A percentile compares a stretch with the other conserved stretches of the same genome.
Evolutionary conservation across 768 basidiomycete species (phyloP).

Genomic region (Boletus rufocinnamomeus): DNA sequence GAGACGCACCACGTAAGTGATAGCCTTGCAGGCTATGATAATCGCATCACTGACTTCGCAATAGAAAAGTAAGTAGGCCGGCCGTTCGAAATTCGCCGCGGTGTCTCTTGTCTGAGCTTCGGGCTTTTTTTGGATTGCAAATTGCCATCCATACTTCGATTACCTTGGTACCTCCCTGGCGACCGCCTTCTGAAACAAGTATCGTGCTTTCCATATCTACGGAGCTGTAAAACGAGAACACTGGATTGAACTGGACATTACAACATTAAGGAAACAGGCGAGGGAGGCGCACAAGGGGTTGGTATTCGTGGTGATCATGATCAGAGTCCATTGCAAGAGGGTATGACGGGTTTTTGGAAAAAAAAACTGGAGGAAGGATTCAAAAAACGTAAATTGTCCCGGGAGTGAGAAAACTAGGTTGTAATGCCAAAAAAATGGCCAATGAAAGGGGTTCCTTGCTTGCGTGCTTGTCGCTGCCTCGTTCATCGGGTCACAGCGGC

Average conservation of each 20-base stretch:
- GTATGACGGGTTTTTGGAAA: slow-evolving; percentile 13
- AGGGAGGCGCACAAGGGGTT: slow-evolving; percentile 9
- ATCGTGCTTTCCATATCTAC: slow-evolving; percentile 11
- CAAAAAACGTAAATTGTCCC: slow-evolving; percentile 17
- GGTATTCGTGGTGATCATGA: slow-evolving; percentile 19
- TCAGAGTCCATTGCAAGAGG: slow-evolving; percentile 23
- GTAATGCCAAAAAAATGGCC: slow-evolving; percentile 8
- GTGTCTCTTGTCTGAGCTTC: slow-evolving; percentile 26
- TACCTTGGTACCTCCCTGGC: slow-evolving; percentile 13
- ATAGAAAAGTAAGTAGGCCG: slow-evolving; percentile 7
- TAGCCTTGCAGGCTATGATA: slow-evolving; percentile 20
- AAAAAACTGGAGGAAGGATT: background rate
- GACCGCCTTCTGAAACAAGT: slow-evolving; percentile 18
- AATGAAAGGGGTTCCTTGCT: background rate
- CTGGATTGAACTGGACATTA: slow-evolving; percentile 22
- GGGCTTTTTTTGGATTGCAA: slow-evolving; percentile 19
- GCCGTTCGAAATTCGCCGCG: slow-evolving; percentile 27
- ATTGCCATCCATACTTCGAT: slow-evolving; percentile 22
- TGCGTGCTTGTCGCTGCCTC: slow-evolving; percentile 21
- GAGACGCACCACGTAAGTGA: slow-evolving; percentile 30
- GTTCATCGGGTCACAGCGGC: slow-evolving; percentile 30
- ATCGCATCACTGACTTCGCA: slow-evolving; percentile 21
- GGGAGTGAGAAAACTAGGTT: slow-evolving; percentile 2
- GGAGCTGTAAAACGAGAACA: slow-evolving; percentile 4
- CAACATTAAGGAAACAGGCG: slow-evolving; percentile 12